Percentiles rank a stretch among this genome's conserved stretches.
Evolutionary conservation across 768 basidiomycete species (phyloP).

Genomic region (Calocybe cyanea): DNA sequence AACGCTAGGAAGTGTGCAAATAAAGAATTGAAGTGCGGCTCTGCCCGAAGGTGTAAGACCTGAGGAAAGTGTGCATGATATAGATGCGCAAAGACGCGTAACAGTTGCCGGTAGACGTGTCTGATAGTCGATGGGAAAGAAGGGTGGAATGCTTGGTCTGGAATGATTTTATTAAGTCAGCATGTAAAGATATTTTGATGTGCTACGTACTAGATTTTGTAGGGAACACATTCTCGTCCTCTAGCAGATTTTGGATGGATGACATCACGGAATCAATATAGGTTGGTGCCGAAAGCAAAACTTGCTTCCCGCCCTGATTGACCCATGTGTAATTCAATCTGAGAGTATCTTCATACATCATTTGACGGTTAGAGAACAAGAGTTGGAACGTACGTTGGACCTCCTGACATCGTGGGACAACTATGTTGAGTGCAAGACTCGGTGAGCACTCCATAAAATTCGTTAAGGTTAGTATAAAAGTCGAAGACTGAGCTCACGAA

Average conservation of each 20-base stretch:
- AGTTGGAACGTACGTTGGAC: slow-evolving; percentile 58
- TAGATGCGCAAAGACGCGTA: slow-evolving; percentile 95
- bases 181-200: background rate
- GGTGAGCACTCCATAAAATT: slow-evolving; percentile 92
- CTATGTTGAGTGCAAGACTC: slow-evolving; percentile 89
- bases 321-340: slow-evolving; percentile 96
- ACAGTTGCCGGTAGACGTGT: slow-evolving; percentile 93
- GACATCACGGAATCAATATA: slow-evolving; percentile 99
- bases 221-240: slow-evolving; percentile 93
- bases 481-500: slow-evolving; percentile 76
- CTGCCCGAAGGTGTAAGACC: slow-evolving; percentile 88
- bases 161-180: background rate
- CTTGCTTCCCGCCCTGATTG: slow-evolving; percentile 85
- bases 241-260: slow-evolving; percentile 89
- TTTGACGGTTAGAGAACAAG: background rate
- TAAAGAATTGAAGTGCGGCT: slow-evolving; percentile 94
- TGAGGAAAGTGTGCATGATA: slow-evolving; percentile 93
- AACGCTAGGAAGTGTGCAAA: slow-evolving; percentile 98
- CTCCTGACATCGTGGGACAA: slow-evolving; percentile 92
- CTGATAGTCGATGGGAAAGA: slow-evolving; percentile 88
- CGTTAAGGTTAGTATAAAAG: slow-evolving; percentile 95
- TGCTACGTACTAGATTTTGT: slow-evolving; percentile 79
- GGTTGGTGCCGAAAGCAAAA: slow-evolving; percentile 86
- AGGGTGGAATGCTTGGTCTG: slow-evolving; percentile 83
- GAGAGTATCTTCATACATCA: slow-evolving; percentile 1